Percentiles rank a stretch among this genome's conserved stretches.
phyloP scores from a whole-genome alignment of 108 stramenopile genomes.

The Halocafeteria seosinensis region DNA sequence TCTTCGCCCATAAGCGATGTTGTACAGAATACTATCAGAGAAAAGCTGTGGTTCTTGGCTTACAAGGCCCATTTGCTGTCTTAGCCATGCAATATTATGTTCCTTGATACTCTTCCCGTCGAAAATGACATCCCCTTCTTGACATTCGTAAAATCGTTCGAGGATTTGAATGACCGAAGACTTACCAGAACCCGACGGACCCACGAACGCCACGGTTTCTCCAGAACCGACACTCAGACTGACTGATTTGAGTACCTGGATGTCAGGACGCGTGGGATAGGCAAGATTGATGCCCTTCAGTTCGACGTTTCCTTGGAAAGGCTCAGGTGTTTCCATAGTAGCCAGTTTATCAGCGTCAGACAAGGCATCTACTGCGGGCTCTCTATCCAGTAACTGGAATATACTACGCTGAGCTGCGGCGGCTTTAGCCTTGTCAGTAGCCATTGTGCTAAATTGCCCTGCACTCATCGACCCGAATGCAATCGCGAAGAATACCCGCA shows the following conservation, averaged over 20 bases:
- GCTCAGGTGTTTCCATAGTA: background rate
- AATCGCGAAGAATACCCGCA: constrained; percentile 24
- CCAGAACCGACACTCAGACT: constrained; percentile 8
- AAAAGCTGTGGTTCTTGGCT: constrained; percentile 63
- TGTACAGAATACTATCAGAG: constrained; percentile 49
- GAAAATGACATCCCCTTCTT: constrained; percentile 15
- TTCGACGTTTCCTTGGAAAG: constrained; percentile 2
- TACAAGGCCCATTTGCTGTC: constrained; percentile 51
- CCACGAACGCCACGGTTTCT: constrained; percentile 18
- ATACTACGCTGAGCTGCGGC: constrained; percentile 22
- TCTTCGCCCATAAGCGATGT: constrained; percentile 44
- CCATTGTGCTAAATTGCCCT: constrained; percentile 25
- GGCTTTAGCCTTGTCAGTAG: constrained; percentile 20
- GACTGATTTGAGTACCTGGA: constrained; percentile 1
- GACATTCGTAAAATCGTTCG: constrained; percentile 32
- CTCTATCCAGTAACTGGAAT: constrained; percentile 23
- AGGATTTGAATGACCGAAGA: constrained; percentile 39
- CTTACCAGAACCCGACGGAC: constrained; percentile 44
- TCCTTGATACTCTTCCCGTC: constrained; percentile 16
- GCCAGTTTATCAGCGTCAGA: background rate
- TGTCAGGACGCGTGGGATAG: constrained; percentile 12
- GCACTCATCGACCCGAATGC: constrained; percentile 27
- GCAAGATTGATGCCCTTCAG: constrained; percentile 16
- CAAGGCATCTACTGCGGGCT: too few species aligned
- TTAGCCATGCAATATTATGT: constrained; percentile 29